These are phyloP conservation scores for Candida schatavii DNA, from an alignment of 805 yeast species.

Conservation along the genomic window DNA sequence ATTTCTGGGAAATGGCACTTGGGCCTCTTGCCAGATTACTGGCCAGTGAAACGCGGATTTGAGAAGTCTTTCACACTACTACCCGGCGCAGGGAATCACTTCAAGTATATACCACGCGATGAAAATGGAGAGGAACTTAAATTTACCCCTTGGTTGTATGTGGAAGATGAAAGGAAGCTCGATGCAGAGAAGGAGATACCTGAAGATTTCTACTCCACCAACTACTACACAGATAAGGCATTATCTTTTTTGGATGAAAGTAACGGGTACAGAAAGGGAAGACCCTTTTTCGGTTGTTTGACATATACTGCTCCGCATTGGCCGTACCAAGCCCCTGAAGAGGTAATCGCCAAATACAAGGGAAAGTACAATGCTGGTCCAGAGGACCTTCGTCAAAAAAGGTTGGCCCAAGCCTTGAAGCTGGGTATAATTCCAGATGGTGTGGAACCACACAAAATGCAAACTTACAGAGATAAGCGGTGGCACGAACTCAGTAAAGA, in stretches of 20 bases:
- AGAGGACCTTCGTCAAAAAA: slow-evolving; percentile 32
- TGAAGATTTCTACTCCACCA: slow-evolving; percentile 46
- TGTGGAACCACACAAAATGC: slow-evolving; percentile 43
- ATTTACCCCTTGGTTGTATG: slow-evolving; percentile 40
- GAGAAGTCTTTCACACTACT: slow-evolving; percentile 47
- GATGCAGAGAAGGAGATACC: slow-evolving; percentile 40
- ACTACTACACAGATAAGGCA: slow-evolving; percentile 43
- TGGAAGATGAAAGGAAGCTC: slow-evolving; percentile 34
- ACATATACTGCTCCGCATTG: slow-evolving; percentile 68
- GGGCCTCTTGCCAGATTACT: slow-evolving; percentile 45
- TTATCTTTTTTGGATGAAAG: slow-evolving; percentile 28
- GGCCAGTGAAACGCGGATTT: slow-evolving; percentile 51
- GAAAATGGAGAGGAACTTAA: slow-evolving; percentile 23
- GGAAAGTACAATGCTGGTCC: slow-evolving; percentile 52
- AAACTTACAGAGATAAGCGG: slow-evolving; percentile 37
- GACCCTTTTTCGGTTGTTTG: slow-evolving; percentile 53
- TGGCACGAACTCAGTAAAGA: slow-evolving; percentile 43
- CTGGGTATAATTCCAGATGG: slow-evolving; percentile 47
- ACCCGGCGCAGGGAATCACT: slow-evolving; percentile 60
- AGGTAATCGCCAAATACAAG: slow-evolving; percentile 44
- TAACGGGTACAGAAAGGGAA: slow-evolving; percentile 24
- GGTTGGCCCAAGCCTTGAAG: slow-evolving; percentile 39
- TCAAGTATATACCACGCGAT: slow-evolving; percentile 41
- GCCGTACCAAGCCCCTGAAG: slow-evolving; percentile 61
- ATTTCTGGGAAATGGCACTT: slow-evolving; percentile 63